A percentile compares a stretch with the other conserved stretches of the same genome.
Evolutionary conservation across 2,329 filamentous ascomycete species (phyloP).

Genomic region (Paraconiothyrium sp.): DNA sequence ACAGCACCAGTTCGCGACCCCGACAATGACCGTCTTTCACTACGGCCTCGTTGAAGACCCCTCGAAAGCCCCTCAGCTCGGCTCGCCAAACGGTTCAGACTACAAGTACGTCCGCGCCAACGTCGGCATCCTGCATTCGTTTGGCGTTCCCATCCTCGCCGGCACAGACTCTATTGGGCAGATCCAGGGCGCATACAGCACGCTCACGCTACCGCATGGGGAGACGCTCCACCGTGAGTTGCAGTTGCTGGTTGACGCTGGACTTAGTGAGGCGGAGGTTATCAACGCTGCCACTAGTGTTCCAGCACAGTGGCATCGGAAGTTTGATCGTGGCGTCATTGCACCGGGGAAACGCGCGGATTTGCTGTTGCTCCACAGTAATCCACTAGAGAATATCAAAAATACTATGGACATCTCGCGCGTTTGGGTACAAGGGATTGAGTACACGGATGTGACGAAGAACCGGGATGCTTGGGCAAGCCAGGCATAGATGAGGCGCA

Average conservation of each 20-base stretch:
- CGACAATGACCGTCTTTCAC: conserved; percentile 17
- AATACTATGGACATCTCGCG: conserved; percentile 14
- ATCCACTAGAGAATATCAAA: conserved; percentile 14
- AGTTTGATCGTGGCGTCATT: conserved; percentile 40
- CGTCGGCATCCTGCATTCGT: conserved; percentile 5
- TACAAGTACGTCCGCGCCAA: conserved; percentile 9
- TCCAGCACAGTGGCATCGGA: conserved; percentile 35
- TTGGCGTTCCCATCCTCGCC: conserved; percentile 41
- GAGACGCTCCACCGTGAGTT: conserved; percentile 33
- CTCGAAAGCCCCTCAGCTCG: neutral
- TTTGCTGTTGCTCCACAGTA: conserved; percentile 15
- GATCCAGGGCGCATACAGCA: conserved; percentile 29
- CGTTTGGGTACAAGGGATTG: conserved; percentile 3
- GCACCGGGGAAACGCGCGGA: conserved; percentile 22
- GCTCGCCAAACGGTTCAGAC: neutral
- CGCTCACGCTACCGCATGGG: conserved; percentile 21
- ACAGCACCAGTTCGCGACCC: conserved; percentile 17
- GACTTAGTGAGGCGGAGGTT: conserved; percentile 35
- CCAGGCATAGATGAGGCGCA: too few relatives aligned
- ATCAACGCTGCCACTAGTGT: conserved; percentile 36
- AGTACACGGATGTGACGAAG: neutral
- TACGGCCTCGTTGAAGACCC: neutral
- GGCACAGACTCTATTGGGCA: conserved; percentile 40
- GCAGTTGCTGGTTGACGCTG: conserved; percentile 31
- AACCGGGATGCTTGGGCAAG: neutral